Evolutionary conservation across 352 stramenopile genomes (phyloP), one percentile per base, ranked within the genome.

Genomic region (Pythium sp.): DNA sequence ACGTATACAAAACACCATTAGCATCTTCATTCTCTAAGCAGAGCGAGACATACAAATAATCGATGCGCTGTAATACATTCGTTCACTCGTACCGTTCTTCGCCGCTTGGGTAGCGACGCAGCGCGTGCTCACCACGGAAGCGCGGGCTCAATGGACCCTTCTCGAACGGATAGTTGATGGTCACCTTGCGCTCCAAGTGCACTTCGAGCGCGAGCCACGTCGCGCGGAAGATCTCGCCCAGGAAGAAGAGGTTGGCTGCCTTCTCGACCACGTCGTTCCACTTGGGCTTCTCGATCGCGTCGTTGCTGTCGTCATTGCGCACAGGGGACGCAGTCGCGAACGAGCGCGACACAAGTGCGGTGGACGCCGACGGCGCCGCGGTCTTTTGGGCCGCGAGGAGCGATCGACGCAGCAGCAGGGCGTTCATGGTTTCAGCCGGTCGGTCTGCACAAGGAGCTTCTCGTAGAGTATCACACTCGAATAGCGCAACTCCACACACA

Each of bases 131-230:
- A 46, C 98, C 98, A 76, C 98, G 96, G 83, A 99, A 99, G 64
- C 97, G 95, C 61, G 98, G 97, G 75, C 87, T 98, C 43, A 99
- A 70, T 66, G 94, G 87, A 68, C 92, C 93, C 78, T 99, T 99
- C 76, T 99, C 98, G 75, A 98, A 99, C 58, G 98, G 98, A 81
- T 99, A 99, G 87, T 99, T 99, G 82, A 99, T 98, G 36, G 97
- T 99, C 22, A 98, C 87, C 80, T 99, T 99, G 67, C 82, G 84
- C 70, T 96, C 86, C 54, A 93, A 66, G 74, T 94, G 86, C 58
- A 94, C 78, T 61, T 95, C 87, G 77, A 84, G 91, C 36, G 87
- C 77, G 65, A 95, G 68, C 87, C 87, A 95, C 34, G 81, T 88
- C 43, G 85, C 87, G 54, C 87, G 87, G 71, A 86, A 85, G 53